phyloP scores from a whole-genome alignment of 306 rosid species.

The Corylus avellana region DNA sequence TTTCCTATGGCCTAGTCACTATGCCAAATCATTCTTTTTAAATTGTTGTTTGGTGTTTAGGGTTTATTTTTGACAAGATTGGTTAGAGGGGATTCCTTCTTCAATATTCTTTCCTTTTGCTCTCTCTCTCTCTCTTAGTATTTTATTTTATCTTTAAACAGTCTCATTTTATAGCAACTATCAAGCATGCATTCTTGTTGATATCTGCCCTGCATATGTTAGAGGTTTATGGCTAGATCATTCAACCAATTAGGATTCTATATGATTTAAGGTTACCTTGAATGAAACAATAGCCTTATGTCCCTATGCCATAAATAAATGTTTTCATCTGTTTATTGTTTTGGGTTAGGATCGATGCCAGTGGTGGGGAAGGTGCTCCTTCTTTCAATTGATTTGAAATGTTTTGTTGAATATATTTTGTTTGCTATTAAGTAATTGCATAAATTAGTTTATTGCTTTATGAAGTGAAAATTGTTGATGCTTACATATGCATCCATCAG shows the following conservation, averaged over 20 bases:
- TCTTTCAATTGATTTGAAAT: neutral
- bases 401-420: neutral
- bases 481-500: neutral
- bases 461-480: neutral
- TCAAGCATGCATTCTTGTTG: neutral
- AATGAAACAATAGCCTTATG: neutral
- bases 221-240: neutral
- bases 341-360: neutral
- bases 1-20: neutral
- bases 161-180: neutral
- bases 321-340: neutral
- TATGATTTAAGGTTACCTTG: neutral
- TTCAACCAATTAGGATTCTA: neutral
- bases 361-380: neutral
- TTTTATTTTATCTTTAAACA: neutral
- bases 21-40: neutral
- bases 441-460: neutral
- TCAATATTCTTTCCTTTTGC: neutral
- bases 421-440: neutral
- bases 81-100: neutral
- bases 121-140: neutral
- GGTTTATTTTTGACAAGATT: neutral
- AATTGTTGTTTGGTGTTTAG: neutral
- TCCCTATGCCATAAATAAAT: neutral
- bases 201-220: neutral